phyloP scores from a whole-genome alignment of 192 early-diverging fungal species.

The Phycomyces blakesleeanus region DNA sequence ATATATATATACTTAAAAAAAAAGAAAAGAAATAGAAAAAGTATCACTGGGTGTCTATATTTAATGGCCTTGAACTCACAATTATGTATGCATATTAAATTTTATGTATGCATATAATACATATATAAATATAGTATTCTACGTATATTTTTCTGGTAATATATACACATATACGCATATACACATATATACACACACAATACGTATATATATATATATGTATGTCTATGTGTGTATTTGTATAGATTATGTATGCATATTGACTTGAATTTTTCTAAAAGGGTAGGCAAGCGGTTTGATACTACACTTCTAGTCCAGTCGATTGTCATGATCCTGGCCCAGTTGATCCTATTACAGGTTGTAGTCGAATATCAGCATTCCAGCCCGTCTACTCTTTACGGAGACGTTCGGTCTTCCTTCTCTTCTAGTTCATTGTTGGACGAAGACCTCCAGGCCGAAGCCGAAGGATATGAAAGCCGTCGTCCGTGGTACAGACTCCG shows the following conservation, averaged over 20 bases:
- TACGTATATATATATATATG: conserved; percentile 4
- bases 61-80: neutral
- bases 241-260: neutral
- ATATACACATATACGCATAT: no score
- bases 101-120: neutral
- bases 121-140: conserved; percentile 34
- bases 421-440: conserved; percentile 4
- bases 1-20: no score
- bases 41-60: neutral
- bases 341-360: conserved; percentile 44
- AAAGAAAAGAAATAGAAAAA: neutral
- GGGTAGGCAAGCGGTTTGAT: conserved; percentile 48
- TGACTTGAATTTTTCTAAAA: conserved; percentile 5
- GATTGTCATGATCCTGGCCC: conserved; percentile 38
- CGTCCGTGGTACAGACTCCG: conserved; percentile 1
- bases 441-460: conserved; percentile 7
- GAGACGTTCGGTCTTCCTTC: neutral
- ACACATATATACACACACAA: no score
- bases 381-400: conserved; percentile 29
- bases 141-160: conserved; percentile 44
- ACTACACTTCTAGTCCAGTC: conserved; percentile 45
- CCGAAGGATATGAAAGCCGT: neutral
- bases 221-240: neutral
- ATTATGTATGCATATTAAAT: conserved; percentile 7
- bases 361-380: conserved; percentile 39